phyloP scores from a whole-genome alignment of 441 rosid species.

The Gossypium gossypioides region DNA sequence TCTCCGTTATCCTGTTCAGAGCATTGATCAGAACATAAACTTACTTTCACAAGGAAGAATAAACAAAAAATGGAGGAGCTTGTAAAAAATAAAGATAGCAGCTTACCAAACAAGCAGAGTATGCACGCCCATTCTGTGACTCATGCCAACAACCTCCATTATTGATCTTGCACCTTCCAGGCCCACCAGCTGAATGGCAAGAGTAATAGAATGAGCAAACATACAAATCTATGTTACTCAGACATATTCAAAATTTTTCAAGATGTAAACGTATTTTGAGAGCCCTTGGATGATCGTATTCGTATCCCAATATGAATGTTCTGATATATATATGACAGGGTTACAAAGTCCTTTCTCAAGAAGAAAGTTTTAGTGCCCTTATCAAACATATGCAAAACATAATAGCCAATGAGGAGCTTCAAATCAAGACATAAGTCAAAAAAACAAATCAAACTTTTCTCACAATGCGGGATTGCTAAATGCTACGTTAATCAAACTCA shows the following conservation, averaged over 20 bases:
- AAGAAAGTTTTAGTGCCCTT: not conserved
- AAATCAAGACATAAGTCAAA: not conserved
- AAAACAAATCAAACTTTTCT: not conserved
- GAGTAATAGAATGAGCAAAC: not conserved
- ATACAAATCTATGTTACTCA: not conserved
- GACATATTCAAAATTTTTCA: not conserved
- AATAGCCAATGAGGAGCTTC: not conserved
- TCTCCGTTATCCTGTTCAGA: slow-evolving; percentile 50
- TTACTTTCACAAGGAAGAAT: not conserved
- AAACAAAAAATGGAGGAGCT: not conserved
- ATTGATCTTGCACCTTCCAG: slow-evolving; percentile 78
- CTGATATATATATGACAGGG: not conserved
- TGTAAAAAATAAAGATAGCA: slow-evolving; percentile 1
- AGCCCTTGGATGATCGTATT: not conserved
- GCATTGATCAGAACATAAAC: slow-evolving; percentile 14
- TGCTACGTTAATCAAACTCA: too few species aligned
- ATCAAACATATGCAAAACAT: not conserved
- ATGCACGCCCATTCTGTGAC: slow-evolving; percentile 52
- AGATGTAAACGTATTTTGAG: not conserved
- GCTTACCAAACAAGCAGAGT: slow-evolving; percentile 78
- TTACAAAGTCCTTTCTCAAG: not conserved
- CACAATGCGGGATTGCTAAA: not conserved
- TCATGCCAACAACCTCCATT: slow-evolving; percentile 91
- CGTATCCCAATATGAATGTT: not conserved
- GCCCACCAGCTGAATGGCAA: slow-evolving; percentile 54